Percentiles rank a stretch among this genome's conserved stretches.
phyloP scores from a whole-genome alignment of 202 grass and related monocot species.

The Hordeum pubiflorum region DNA sequence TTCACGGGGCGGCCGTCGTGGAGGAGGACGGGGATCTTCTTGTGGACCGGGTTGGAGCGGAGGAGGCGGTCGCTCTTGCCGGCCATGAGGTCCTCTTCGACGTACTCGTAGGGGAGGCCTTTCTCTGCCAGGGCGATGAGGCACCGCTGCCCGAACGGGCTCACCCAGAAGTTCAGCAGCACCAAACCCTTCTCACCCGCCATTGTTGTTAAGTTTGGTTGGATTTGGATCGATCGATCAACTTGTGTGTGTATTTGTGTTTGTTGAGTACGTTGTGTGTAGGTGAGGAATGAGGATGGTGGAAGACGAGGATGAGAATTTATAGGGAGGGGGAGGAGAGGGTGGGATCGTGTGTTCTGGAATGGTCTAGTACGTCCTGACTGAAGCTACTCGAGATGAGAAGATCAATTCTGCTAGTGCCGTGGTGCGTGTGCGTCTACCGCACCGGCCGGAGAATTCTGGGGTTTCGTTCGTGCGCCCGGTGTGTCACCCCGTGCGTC shows the following conservation, averaged over 20 bases:
- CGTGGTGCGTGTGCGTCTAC: too few species aligned
- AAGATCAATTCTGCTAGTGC: background rate
- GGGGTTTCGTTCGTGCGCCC: background rate
- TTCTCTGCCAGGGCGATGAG: background rate
- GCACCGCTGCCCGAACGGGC: background rate
- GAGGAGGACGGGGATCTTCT: conserved; percentile 47
- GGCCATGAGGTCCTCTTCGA: background rate
- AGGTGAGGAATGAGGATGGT: background rate
- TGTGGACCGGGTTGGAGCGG: background rate
- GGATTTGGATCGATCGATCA: background rate
- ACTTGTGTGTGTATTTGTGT: background rate
- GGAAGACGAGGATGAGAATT: background rate
- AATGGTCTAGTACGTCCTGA: background rate
- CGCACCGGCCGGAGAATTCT: too few species aligned
- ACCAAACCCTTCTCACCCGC: background rate
- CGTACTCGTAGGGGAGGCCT: background rate
- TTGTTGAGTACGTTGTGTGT: background rate
- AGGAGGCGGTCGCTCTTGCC: background rate
- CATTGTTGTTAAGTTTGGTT: background rate
- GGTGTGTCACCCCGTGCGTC: background rate
- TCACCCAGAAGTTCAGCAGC: background rate
- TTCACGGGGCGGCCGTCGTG: conserved; percentile 53
- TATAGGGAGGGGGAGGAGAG: background rate
- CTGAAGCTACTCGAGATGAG: background rate
- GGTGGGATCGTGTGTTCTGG: background rate